Conservation (phyloP, 805 yeast genomes). For the Metschnikowia cerradonensis region DNA sequence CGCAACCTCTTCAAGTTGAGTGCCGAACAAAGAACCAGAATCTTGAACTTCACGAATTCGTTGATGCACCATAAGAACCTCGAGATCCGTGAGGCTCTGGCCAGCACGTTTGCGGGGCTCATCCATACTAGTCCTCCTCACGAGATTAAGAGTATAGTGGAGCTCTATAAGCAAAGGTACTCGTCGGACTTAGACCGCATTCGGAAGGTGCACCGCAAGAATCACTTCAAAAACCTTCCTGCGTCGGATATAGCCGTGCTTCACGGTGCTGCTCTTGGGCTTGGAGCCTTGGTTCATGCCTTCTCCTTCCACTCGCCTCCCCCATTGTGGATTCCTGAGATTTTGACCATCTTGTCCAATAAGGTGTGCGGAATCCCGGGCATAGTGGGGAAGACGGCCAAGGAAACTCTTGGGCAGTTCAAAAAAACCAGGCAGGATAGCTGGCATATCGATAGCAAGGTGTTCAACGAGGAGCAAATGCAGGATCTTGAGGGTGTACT, state of each 20-base stretch:
- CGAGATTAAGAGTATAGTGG: conserved; percentile 41
- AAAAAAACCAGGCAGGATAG: conserved; percentile 92
- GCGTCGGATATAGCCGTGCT: conserved; percentile 44
- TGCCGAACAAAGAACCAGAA: conserved; percentile 39
- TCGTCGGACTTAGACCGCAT: conserved; percentile 36
- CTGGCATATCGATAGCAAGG: conserved; percentile 84
- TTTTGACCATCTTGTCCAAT: conserved; percentile 64
- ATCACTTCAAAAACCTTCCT: conserved; percentile 32
- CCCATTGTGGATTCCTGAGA: conserved; percentile 81
- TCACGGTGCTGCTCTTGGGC: conserved; percentile 85
- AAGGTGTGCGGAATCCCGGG: conserved; percentile 74
- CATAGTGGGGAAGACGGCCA: conserved; percentile 76
- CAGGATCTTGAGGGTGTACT: conserved; percentile 92
- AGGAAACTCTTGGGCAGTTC: conserved; percentile 73
- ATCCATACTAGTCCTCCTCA: conserved; percentile 59
- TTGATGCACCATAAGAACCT: conserved; percentile 60
- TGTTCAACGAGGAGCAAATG: conserved; percentile 71
- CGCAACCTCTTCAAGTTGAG: conserved; percentile 58
- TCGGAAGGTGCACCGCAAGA: conserved; percentile 38
- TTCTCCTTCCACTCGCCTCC: conserved; percentile 90
- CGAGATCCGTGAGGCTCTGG: conserved; percentile 72
- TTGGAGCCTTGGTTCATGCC: conserved; percentile 84
- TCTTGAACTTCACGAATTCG: conserved; percentile 50
- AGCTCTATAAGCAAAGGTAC: conserved; percentile 31
- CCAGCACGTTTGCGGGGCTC: conserved; percentile 73